These are phyloP conservation scores for Rhizophora apiculata DNA, from an alignment of 345 rosid genomes.

Conservation along the genomic window DNA sequence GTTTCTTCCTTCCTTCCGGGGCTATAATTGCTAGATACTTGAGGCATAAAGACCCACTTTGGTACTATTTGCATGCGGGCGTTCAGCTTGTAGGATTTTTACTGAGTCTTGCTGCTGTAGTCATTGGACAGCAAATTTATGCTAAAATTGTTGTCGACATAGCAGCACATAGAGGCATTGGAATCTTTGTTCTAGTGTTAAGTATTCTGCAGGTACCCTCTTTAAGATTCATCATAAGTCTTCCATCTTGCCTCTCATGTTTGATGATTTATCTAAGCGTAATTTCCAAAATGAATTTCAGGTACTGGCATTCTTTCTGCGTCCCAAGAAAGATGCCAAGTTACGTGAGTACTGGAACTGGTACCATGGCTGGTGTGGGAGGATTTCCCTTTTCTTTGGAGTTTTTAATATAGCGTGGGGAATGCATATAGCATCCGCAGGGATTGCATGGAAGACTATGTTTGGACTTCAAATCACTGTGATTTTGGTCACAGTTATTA, in stretches of 20 bases:
- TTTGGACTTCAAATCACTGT: slow-evolving; percentile 62
- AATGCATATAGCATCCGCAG: slow-evolving; percentile 53
- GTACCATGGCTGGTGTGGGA: slow-evolving; percentile 88
- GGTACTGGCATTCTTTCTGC: slow-evolving; percentile 75
- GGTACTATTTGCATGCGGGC: slow-evolving; percentile 74
- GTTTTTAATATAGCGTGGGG: slow-evolving; percentile 69
- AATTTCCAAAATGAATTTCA: slow-evolving; percentile 21
- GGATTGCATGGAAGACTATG: slow-evolving; percentile 65
- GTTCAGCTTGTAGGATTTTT: slow-evolving; percentile 69
- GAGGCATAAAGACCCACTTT: slow-evolving; percentile 77
- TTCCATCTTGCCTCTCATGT: too few relatives aligned
- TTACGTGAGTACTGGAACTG: slow-evolving; percentile 72
- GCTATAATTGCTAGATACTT: slow-evolving; percentile 76
- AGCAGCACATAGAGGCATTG: slow-evolving; percentile 78
- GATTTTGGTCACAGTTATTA: slow-evolving; percentile 47
- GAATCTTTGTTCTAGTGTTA: slow-evolving; percentile 61
- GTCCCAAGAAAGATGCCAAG: slow-evolving; percentile 72
- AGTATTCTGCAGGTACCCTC: slow-evolving; percentile 74
- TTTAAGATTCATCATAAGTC: too few relatives aligned
- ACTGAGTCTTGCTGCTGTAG: slow-evolving; percentile 53
- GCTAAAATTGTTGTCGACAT: slow-evolving; percentile 42
- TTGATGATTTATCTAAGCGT: background rate
- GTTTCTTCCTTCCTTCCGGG: slow-evolving; percentile 68
- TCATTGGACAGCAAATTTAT: slow-evolving; percentile 68
- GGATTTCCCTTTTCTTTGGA: slow-evolving; percentile 74